Base-by-base conservation (phyloP, 495 filamentous ascomycete species). In the Hypomontagnella monticulosa region DNA sequence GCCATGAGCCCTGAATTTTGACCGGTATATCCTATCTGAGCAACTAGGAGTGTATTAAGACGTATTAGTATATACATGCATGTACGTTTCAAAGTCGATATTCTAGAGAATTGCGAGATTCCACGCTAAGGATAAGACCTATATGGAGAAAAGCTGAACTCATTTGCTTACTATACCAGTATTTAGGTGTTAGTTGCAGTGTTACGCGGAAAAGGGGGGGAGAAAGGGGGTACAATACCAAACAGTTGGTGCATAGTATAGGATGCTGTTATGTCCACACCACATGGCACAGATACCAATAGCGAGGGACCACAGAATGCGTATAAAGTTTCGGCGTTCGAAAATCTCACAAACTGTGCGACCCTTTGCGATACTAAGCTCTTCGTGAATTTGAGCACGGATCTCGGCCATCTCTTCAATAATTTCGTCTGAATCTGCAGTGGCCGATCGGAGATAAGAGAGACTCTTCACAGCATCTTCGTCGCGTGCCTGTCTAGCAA, bases 201-300 rank as follows among this genome's bases (percentile, higher is more conserved):
- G 6, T 27, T 27, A 2, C 6, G 6, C 2, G 23, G 23, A 27
- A 27, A 27, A 27, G 23, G 23, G 23, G 23, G n/a, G n/a, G n/a
- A n/a, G n/a, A n/a, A n/a, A n/a, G n/a, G n/a, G n/a, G n/a, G n/a
- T n/a, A n/a, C n/a, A n/a, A 6, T 27, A 27, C 23, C 23, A 27
- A 27, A 66, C 49, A 0, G 34, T 33, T 10, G 63, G 63, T 5
- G 44, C 56, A 27, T 66, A 66, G 33, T 66, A 66, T 14, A 53
- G n/a, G 7, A 66, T 66, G 8, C 56, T 43, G 44, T 44, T 65
- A n/a, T 57, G 52, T n/a, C 61, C 61, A 40, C 32, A 42, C 44
- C 52, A 58, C 12, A 63, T 56, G 15, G 60, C 37, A 16, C 56
- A 36, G 23, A 63, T 30, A 14, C 42, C 51, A 19, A 63, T 33